Base-by-base conservation (phyloP, 176 grass and related monocot genomes). In the Poa pratensis region DNA sequence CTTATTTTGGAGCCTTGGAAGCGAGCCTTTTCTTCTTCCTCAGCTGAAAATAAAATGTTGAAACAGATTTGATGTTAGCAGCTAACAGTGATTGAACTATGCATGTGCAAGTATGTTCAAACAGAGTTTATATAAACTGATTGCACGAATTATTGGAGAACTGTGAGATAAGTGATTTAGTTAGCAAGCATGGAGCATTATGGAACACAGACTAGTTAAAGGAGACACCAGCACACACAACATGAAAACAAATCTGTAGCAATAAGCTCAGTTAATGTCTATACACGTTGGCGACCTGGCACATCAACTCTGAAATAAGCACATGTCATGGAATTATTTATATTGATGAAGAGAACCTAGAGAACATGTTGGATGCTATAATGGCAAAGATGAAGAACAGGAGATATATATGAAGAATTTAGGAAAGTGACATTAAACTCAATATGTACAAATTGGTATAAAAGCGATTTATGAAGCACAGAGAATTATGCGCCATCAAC, bases 11-110 rank as follows among this genome's bases (percentile, higher is more conserved):
- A 65, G 62, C 15, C 62, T 65, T 65, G 27, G 26, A 32, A 65
- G 62, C 62, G 27, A 65, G 62, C 62, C 16, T 65, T 32, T 65
- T 65, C 62, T 65, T 65, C 62, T 30, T 65, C 62, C 62, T 65
- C 62, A 65, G 26, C 62, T 65, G 62, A 17, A 65, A 65, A 61
- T 61, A 61, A 26, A 26, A 61, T 61, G n/a, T 23, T 59, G 18
- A 59, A 24, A 59, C 57, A 23, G 9, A 24, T 10, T 22, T 24
- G 9, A 61, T 61, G 58, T 61, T 61, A 61, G 58, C 58, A 63
- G 24, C 10, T 63, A 14, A 5, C 13, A 28, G 60, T 28, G 23
- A 28, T 63, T 50, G 14, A 4, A 50, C 3, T 50, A 50, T 50
- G 48, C 48, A 50, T 16, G 48, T 50, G 16, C 48, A 50, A 50